Percentiles rank a stretch among this genome's conserved stretches.
phyloP scores from a whole-genome alignment of 2,329 filamentous ascomycete genomes.

The Apiospora aurea region DNA sequence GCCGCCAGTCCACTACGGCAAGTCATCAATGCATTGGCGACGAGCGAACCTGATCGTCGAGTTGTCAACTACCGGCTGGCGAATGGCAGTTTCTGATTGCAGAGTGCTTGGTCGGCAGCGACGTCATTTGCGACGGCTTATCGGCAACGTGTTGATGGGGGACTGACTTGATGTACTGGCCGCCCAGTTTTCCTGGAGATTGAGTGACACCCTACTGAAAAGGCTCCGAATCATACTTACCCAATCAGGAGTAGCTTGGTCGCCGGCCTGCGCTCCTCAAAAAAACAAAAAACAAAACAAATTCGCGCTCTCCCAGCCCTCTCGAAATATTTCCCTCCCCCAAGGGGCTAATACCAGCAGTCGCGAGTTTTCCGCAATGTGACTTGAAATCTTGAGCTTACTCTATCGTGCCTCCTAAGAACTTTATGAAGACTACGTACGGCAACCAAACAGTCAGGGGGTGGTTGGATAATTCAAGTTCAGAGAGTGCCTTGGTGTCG shows the following conservation, averaged over 20 bases:
- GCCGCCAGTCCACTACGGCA: not conserved
- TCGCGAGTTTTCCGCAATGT: not conserved
- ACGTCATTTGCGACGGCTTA: constrained; percentile 11
- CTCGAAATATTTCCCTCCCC: too few species aligned
- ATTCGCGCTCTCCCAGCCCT: not conserved
- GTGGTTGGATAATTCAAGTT: not conserved
- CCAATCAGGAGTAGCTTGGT: not conserved
- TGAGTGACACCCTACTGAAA: constrained; percentile 4
- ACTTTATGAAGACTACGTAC: not conserved
- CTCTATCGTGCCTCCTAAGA: not conserved
- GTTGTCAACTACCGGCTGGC: not conserved
- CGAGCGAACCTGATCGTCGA: not conserved
- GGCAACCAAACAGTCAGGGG: not conserved
- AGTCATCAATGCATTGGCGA: constrained; percentile 3
- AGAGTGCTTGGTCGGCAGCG: constrained; percentile 3
- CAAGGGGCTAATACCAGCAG: not conserved
- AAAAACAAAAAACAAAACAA: not conserved
- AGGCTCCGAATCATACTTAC: constrained; percentile 14
- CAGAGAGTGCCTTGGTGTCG: not conserved
- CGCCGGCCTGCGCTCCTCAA: not conserved
- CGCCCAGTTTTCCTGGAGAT: constrained; percentile 12
- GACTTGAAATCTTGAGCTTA: not conserved
- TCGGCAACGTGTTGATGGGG: constrained; percentile 11
- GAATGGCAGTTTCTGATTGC: constrained; percentile 2
- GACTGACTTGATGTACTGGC: constrained; percentile 1